A percentile compares a stretch with the other conserved stretches of the same genome.
Evolutionary conservation across 139 green algal species (phyloP).

Genomic region (Chlorella sp.): DNA sequence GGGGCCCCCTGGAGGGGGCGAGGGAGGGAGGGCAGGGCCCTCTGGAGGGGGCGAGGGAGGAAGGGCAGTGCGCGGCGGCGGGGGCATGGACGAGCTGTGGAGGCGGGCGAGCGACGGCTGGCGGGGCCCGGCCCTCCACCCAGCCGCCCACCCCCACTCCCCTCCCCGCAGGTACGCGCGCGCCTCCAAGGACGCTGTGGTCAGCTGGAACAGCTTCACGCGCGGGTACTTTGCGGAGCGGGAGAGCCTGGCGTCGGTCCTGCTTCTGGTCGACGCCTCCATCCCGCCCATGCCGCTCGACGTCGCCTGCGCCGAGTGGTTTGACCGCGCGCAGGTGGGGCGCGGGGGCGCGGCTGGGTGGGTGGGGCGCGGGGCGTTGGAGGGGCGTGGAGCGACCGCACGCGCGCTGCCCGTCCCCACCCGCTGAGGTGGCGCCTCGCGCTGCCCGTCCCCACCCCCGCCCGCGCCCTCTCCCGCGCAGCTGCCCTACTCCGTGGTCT

Average conservation of each 20-base stretch:
- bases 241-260: conserved; percentile 81
- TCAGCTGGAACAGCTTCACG: conserved; percentile 88
- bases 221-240: conserved; percentile 86
- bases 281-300: conserved; percentile 84
- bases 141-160: too few species aligned
- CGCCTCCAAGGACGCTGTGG: conserved; percentile 45
- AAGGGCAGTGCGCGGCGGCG: too few species aligned
- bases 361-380: too few species aligned
- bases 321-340: conserved; percentile 56
- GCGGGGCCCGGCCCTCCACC: too few species aligned
- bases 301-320: conserved; percentile 82
- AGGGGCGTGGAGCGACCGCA: too few species aligned
- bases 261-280: conserved; percentile 90
- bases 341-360: not conserved
- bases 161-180: conserved; percentile 65
- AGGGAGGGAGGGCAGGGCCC: too few species aligned
- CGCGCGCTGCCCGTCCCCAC: too few species aligned
- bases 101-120: too few species aligned
- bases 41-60: too few species aligned
- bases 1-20: too few species aligned
- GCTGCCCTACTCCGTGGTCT: conserved; percentile 85
- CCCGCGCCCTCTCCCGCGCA: conserved; percentile 9
- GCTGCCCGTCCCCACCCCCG: not conserved
- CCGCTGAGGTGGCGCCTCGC: not conserved
- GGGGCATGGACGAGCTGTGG: too few species aligned